Base-by-base conservation (phyloP, 2,329 filamentous ascomycete species). In the Diaporthe nobilis region DNA sequence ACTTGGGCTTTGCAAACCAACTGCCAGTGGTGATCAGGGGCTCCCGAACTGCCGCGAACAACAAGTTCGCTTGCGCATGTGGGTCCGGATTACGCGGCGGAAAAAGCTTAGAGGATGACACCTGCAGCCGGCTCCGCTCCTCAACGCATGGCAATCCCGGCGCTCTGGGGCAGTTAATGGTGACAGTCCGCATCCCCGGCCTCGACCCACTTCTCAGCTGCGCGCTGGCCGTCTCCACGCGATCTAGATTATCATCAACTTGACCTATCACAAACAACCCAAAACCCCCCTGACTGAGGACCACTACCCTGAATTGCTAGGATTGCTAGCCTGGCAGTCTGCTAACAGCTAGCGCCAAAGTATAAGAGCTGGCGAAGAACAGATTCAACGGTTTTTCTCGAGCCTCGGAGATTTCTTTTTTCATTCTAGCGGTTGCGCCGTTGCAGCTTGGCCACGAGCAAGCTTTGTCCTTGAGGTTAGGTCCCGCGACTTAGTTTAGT, bases 101-200 rank as follows among this genome's bases (percentile, higher is more conserved):
- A 55, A 70, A 70, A 70, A 70, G 65, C 65, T 55, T 70, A 55
- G 49, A 70, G 13, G n/a, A 37, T 67, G 44, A 37, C 7, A 34
- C 31, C 44, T 10, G 31, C 28, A 31, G 31, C 15, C 22, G 65
- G 65, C 49, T 39, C 65, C 65, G 65, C 34, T 49, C 12, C 12
- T 15, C 13, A 39, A 25, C 28, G 20, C 65, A 28, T 70, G 49
- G 49, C 49, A 22, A 70, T 55, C 49, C 65, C 65, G 65, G 34
- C 65, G 39, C 34, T 51, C 47, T 55, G 65, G 65, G 34, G n/a
- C 63, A 51, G 31, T 13, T 17, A n/a, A 25, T 51, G 63, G 31
- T 20, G 63, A 68, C 31, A 39, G 22, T 25, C 44, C 44, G 47
- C 28, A 67, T n/a, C 61, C 61, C 44, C 47, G 63, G n/a, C 20